A percentile compares a stretch with the other conserved stretches of the same genome.
phyloP scores from a whole-genome alignment of 2,329 filamentous ascomycete genomes.

The Sporothrix brunneoviolacea region DNA sequence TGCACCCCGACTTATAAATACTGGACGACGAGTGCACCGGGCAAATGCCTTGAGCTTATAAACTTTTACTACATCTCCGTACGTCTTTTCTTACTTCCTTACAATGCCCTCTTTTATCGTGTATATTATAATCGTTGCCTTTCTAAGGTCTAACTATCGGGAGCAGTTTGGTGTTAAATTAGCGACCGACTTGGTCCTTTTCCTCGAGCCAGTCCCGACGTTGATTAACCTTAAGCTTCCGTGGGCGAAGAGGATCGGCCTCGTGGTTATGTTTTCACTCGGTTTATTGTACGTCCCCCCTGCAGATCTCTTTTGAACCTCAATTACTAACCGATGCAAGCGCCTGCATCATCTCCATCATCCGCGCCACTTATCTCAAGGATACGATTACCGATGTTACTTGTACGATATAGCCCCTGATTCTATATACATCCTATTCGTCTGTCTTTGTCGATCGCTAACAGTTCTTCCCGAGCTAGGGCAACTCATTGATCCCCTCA shows the following conservation, averaged over 20 bases:
- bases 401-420: constrained; percentile 28
- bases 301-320: too few relatives aligned
- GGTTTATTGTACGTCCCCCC: constrained; percentile 31
- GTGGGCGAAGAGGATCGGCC: constrained; percentile 21
- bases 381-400: constrained; percentile 29
- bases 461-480: background rate
- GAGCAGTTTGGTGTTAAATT: constrained; percentile 9
- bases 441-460: background rate
- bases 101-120: too few relatives aligned
- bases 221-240: constrained; percentile 16
- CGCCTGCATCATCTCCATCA: constrained; percentile 33
- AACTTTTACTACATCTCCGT: constrained; percentile 9
- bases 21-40: background rate
- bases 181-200: constrained; percentile 3
- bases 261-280: constrained; percentile 31
- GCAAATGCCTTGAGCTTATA: constrained; percentile 4
- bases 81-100: too few relatives aligned
- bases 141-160: background rate
- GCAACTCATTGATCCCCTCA: constrained; percentile 12
- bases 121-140: background rate
- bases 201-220: constrained; percentile 8
- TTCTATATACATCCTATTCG: too few relatives aligned
- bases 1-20: constrained; percentile 9
- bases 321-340: background rate
- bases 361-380: constrained; percentile 31